These are phyloP conservation scores for Penicillium brasilianum DNA, from an alignment of 2,329 filamentous ascomycete species.

Conservation along the genomic window DNA sequence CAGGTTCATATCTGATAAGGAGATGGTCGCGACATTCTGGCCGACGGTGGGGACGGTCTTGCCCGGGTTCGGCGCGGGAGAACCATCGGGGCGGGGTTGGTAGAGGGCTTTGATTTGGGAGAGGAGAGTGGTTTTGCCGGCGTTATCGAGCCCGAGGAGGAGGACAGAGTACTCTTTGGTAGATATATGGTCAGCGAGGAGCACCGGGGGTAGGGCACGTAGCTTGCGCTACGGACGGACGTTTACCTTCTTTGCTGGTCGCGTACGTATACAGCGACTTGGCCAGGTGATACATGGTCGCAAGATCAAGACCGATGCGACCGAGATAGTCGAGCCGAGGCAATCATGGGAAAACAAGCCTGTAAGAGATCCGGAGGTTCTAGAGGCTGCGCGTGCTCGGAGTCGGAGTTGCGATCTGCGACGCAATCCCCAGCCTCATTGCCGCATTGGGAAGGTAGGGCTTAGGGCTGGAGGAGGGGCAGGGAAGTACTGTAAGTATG, in stretches of 20 bases:
- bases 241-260: conserved; percentile 90
- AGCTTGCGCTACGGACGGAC: neutral
- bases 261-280: conserved; percentile 94
- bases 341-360: neutral
- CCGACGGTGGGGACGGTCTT: conserved; percentile 97
- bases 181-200: neutral
- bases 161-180: conserved; percentile 89
- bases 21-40: conserved; percentile 92
- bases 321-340: conserved; percentile 13
- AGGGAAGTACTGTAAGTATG: neutral
- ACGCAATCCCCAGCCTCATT: conserved; percentile 6
- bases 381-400: neutral
- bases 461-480: conserved; percentile 26
- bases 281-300: conserved; percentile 87
- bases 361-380: neutral
- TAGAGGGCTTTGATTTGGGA: conserved; percentile 94
- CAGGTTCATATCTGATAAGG: conserved; percentile 91
- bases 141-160: conserved; percentile 95
- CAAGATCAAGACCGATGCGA: conserved; percentile 27
- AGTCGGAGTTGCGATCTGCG: conserved; percentile 4
- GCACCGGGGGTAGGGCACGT: neutral
- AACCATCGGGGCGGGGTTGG: conserved; percentile 49
- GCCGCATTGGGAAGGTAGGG: conserved; percentile 36
- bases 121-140: conserved; percentile 97
- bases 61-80: conserved; percentile 62